Conservation (phyloP, 108 stramenopile species). For the Poteriospumella lacustris region DNA sequence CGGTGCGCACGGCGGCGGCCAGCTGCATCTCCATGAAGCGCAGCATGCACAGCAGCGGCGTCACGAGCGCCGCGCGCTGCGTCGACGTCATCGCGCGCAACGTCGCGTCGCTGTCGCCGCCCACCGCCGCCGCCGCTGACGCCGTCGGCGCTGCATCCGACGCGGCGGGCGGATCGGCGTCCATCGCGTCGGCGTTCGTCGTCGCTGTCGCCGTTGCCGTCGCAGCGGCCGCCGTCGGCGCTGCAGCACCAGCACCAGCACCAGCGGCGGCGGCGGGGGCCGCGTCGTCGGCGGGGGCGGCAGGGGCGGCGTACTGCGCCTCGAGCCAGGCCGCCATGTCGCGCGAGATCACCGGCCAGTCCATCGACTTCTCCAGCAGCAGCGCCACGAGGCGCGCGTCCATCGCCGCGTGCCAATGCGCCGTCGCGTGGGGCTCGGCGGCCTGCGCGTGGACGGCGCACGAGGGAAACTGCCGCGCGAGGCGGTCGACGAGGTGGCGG, state of each 20-base stretch:
- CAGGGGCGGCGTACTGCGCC: too few relatives aligned
- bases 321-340: too few relatives aligned
- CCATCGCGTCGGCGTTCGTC: neutral
- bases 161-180: neutral
- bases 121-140: too few relatives aligned
- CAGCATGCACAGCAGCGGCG: neutral
- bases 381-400: too few relatives aligned
- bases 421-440: neutral
- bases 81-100: neutral
- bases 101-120: too few relatives aligned
- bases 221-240: neutral
- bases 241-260: neutral
- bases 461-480: neutral
- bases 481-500: neutral
- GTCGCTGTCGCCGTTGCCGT: neutral
- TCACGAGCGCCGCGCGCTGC: neutral
- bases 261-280: too few relatives aligned
- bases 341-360: too few relatives aligned
- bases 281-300: too few relatives aligned
- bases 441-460: neutral
- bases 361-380: too few relatives aligned
- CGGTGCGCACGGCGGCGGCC: too few relatives aligned
- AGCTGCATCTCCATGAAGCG: neutral
- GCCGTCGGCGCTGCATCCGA: too few relatives aligned
- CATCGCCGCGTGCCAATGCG: too few relatives aligned